These are phyloP conservation scores for Punica granatum DNA, from an alignment of 345 rosid species.

Conservation along the genomic window DNA sequence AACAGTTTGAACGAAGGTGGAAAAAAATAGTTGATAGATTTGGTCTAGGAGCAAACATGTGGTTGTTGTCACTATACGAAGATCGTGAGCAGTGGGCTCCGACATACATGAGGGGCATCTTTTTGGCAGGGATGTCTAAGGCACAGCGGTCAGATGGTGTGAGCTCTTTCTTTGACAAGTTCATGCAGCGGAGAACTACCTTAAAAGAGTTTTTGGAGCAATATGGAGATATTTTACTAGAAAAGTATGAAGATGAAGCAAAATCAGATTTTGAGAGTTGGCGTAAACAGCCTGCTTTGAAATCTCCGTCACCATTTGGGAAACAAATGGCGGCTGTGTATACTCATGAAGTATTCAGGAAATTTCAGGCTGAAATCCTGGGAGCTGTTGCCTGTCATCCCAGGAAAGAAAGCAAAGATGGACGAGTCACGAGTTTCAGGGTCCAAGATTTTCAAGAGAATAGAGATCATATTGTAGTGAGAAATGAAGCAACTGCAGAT, in stretches of 20 bases:
- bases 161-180: conserved; percentile 5
- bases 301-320: conserved; percentile 4
- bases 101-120: conserved; percentile 7
- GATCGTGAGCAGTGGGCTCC: conserved; percentile 3
- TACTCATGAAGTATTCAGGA: conserved; percentile 8
- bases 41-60: neutral
- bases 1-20: conserved; percentile 7
- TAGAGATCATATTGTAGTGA: conserved; percentile 11
- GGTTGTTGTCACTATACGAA: conserved; percentile 5
- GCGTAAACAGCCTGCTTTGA: conserved; percentile 4
- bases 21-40: conserved; percentile 6
- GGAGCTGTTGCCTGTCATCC: conserved; percentile 11
- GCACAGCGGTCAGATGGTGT: conserved; percentile 4
- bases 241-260: conserved; percentile 6
- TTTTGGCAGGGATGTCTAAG: conserved; percentile 3
- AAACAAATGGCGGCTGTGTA: conserved; percentile 7
- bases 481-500: conserved; percentile 3
- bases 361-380: conserved; percentile 5
- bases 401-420: conserved; percentile 7
- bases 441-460: conserved; percentile 12
- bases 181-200: conserved; percentile 4
- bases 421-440: conserved; percentile 1
- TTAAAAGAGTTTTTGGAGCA: conserved; percentile 4
- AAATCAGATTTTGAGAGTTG: conserved; percentile 2
- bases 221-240: neutral